Conservation (phyloP, 2,329 filamentous ascomycete species). For the Sporothrix dimorphospora region DNA sequence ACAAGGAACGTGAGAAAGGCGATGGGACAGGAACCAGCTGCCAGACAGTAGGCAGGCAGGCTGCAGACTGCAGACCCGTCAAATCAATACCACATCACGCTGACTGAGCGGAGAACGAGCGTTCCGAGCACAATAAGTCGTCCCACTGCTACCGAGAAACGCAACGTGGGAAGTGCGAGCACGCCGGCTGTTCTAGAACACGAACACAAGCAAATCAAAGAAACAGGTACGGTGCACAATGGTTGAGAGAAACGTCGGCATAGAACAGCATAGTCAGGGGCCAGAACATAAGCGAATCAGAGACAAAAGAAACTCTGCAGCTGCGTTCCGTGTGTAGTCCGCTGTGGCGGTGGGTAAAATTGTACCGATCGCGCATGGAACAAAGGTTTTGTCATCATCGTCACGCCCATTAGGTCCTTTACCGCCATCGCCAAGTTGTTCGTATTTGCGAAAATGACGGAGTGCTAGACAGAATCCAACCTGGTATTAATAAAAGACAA, state of each 20-base stretch:
- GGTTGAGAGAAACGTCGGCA: neutral
- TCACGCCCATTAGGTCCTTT: neutral
- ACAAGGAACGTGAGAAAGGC: neutral
- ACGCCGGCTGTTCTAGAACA: neutral
- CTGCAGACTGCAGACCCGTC: neutral
- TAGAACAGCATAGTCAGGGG: neutral
- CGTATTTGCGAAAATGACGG: neutral
- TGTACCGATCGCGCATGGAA: neutral
- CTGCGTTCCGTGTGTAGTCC: neutral
- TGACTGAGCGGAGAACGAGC: constrained; percentile 7
- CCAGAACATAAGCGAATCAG: neutral
- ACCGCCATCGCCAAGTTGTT: neutral
- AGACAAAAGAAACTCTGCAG: neutral
- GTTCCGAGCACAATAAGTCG: neutral
- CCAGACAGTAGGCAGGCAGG: neutral
- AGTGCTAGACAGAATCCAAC: neutral
- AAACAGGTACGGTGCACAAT: neutral
- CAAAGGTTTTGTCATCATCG: neutral
- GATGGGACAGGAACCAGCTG: neutral
- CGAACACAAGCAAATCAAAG: neutral
- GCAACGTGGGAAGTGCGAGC: neutral
- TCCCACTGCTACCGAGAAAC: constrained; percentile 2
- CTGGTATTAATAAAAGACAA: neutral
- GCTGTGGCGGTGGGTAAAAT: neutral
- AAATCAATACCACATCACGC: neutral